Evolutionary conservation across 2,329 filamentous ascomycete species (phyloP).

Genomic region (Fusarium sp.): DNA sequence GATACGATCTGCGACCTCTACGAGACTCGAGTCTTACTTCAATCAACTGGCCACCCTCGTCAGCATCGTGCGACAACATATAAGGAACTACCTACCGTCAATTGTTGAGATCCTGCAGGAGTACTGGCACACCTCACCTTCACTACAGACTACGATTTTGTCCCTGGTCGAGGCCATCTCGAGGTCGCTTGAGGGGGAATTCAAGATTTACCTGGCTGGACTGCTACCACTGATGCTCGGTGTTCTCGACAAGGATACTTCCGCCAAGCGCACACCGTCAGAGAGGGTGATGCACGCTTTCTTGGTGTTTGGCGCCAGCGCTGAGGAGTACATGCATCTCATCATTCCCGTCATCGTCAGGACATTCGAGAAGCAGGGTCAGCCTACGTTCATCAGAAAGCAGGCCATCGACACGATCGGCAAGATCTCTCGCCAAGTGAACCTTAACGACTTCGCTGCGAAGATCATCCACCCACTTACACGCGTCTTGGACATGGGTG

Average conservation of each 20-base stretch:
- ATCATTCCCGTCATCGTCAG: conserved; percentile 96
- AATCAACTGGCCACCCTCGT: conserved; percentile 95
- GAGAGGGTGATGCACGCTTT: conserved; percentile 95
- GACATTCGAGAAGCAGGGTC: conserved; percentile 89
- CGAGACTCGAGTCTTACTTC: conserved; percentile 92
- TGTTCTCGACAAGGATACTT: conserved; percentile 86
- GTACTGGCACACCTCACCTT: conserved; percentile 85
- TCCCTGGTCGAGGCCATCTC: conserved; percentile 94
- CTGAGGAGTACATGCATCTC: conserved; percentile 98
- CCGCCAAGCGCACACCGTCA: conserved; percentile 79
- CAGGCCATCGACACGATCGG: conserved; percentile 94
- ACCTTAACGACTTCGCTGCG: conserved; percentile 95
- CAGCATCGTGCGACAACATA: conserved; percentile 95
- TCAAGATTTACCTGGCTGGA: conserved; percentile 93
- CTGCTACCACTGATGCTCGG: conserved; percentile 94
- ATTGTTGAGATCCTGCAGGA: conserved; percentile 89
- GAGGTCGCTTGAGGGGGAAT: conserved; percentile 93
- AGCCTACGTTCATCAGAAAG: conserved; percentile 82
- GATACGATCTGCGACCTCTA: conserved; percentile 81
- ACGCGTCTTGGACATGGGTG: conserved; percentile 78
- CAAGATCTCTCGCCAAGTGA: conserved; percentile 94
- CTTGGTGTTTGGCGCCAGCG: conserved; percentile 92
- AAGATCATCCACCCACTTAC: conserved; percentile 96
- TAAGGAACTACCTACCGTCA: conserved; percentile 86
- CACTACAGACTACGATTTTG: conserved; percentile 90